A percentile compares a stretch with the other conserved stretches of the same genome.
phyloP scores from a whole-genome alignment of 2,329 filamentous ascomycete genomes.

The Albifimbria verrucaria region DNA sequence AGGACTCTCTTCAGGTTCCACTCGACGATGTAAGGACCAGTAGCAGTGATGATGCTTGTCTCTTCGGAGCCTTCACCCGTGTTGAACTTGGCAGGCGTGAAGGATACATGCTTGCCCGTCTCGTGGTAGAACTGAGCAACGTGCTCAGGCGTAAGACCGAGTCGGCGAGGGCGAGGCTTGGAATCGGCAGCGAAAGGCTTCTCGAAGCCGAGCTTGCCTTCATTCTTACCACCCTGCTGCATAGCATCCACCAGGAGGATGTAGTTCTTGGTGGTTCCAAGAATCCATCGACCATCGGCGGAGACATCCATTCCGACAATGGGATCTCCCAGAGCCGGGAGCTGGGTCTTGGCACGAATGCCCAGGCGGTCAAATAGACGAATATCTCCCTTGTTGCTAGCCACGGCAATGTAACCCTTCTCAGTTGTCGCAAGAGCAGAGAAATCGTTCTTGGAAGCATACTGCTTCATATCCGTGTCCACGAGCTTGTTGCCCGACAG shows the following conservation, averaged over 20 bases:
- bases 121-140: slow-evolving; percentile 98
- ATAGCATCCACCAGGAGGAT: slow-evolving; percentile 88
- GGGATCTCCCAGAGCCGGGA: slow-evolving; percentile 89
- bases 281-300: slow-evolving; percentile 91
- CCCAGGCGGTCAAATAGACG: slow-evolving; percentile 94
- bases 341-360: slow-evolving; percentile 95
- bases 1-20: slow-evolving; percentile 94
- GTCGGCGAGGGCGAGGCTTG: slow-evolving; percentile 88
- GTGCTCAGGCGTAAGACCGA: slow-evolving; percentile 85
- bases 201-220: slow-evolving; percentile 97
- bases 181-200: slow-evolving; percentile 86
- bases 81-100: slow-evolving; percentile 93
- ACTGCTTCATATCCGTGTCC: slow-evolving; percentile 90
- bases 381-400: slow-evolving; percentile 96
- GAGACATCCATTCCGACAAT: slow-evolving; percentile 95
- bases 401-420: slow-evolving; percentile 94
- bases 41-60: slow-evolving; percentile 94
- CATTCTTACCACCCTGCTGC: slow-evolving; percentile 92
- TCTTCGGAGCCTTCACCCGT: slow-evolving; percentile 76
- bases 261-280: slow-evolving; percentile 92
- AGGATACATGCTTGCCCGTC: slow-evolving; percentile 79
- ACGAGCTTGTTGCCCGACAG: slow-evolving; percentile 89
- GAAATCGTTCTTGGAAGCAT: slow-evolving; percentile 95
- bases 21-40: slow-evolving; percentile 93
- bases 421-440: slow-evolving; percentile 91